Conservation (phyloP, 495 filamentous ascomycete genomes). For the Filosporella fistucella region DNA sequence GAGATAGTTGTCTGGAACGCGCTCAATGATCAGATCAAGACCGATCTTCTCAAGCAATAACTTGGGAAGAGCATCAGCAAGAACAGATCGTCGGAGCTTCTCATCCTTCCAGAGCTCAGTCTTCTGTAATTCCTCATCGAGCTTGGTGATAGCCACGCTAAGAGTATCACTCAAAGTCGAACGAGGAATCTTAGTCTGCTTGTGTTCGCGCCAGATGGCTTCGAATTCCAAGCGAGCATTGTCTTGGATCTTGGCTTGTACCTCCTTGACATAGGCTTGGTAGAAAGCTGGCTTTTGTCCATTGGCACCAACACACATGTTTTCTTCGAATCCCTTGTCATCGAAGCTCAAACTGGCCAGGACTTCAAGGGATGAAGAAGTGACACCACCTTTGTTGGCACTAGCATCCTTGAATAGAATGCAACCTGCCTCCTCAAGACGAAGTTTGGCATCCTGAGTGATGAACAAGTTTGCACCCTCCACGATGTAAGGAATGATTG, state of each 20-base stretch:
- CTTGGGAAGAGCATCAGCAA: conserved; percentile 81
- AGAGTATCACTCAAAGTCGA: conserved; percentile 86
- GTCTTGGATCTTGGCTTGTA: conserved; percentile 81
- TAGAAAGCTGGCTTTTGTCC: conserved; percentile 88
- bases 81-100: conserved; percentile 68
- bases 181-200: conserved; percentile 70
- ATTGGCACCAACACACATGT: conserved; percentile 84
- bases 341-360: conserved; percentile 92
- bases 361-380: conserved; percentile 95
- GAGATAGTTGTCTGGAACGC: conserved; percentile 89
- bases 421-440: conserved; percentile 87
- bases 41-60: conserved; percentile 85
- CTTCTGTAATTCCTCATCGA: conserved; percentile 92
- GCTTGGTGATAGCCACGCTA: conserved; percentile 83
- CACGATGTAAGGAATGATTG: conserved; percentile 86
- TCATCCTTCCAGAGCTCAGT: conserved; percentile 89
- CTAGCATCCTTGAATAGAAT: conserved; percentile 97
- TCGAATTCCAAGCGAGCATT: conserved; percentile 95
- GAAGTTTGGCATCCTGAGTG: conserved; percentile 95
- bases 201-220: conserved; percentile 93
- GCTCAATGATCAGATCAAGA: conserved; percentile 75
- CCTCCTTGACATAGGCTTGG: conserved; percentile 83
- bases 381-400: conserved; percentile 98
- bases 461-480: conserved; percentile 99
- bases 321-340: conserved; percentile 76